Conservation (phyloP, 2,329 filamentous ascomycete genomes). For the Colletotrichum lini region DNA sequence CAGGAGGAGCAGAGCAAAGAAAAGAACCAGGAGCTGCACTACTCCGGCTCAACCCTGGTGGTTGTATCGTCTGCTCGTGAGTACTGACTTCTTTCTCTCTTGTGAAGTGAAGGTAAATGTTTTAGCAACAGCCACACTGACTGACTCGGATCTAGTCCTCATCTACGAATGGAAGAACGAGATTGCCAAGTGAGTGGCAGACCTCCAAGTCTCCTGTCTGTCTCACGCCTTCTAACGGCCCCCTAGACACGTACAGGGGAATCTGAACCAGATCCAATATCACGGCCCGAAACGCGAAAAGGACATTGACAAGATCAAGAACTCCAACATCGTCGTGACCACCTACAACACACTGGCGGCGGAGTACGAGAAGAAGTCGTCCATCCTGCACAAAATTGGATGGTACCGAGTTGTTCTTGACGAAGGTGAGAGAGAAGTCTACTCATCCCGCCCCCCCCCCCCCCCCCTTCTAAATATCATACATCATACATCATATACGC, state of each 20-base stretch:
- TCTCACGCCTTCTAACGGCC: neutral
- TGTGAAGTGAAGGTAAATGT: too few relatives aligned
- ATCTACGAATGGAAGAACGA: slow-evolving; percentile 58
- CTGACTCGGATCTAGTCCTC: slow-evolving; percentile 50
- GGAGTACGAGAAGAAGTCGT: slow-evolving; percentile 48
- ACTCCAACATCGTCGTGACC: slow-evolving; percentile 60
- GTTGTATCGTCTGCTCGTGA: slow-evolving; percentile 59
- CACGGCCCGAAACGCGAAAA: slow-evolving; percentile 52
- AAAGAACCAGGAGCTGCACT: slow-evolving; percentile 38
- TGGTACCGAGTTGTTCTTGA: slow-evolving; percentile 62
- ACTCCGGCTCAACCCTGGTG: slow-evolving; percentile 59
- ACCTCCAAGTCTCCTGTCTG: neutral
- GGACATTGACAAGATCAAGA: slow-evolving; percentile 46
- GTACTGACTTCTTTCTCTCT: slow-evolving; percentile 34
- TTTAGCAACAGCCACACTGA: neutral
- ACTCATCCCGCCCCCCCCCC: too few relatives aligned
- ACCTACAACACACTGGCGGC: slow-evolving; percentile 62
- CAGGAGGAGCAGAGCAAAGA: slow-evolving; percentile 42
- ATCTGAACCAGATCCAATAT: slow-evolving; percentile 52
- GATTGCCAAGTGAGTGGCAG: slow-evolving; percentile 51
- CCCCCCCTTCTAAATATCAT: too few relatives aligned
- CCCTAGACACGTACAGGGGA: slow-evolving; percentile 51
- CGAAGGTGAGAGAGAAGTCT: slow-evolving; percentile 54
- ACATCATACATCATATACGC: too few relatives aligned
- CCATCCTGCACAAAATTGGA: slow-evolving; percentile 50